These are phyloP conservation scores for Cytospora piceicola DNA, from an alignment of 2,329 filamentous ascomycete genomes.

Conservation along the genomic window DNA sequence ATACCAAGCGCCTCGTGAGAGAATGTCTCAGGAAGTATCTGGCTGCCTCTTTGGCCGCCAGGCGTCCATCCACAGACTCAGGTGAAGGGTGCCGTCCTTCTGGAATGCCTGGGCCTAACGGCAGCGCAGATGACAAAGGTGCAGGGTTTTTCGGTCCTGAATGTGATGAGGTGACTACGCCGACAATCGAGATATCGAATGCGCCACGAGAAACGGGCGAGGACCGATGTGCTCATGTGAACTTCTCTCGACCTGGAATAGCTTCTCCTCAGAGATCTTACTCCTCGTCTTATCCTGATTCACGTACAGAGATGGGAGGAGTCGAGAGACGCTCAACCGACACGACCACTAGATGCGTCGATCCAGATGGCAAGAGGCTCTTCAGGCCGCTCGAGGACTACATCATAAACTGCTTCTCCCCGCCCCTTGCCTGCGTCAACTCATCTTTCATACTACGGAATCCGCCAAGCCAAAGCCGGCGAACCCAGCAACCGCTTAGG, in stretches of 20 bases:
- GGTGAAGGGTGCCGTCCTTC: constrained; percentile 22
- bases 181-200: constrained; percentile 20
- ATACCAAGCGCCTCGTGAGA: constrained; percentile 57
- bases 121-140: constrained; percentile 1
- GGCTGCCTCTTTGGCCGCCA: constrained; percentile 34
- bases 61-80: constrained; percentile 20
- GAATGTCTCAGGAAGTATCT: constrained; percentile 47
- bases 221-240: constrained; percentile 38
- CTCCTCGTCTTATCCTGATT: constrained; percentile 52
- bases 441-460: constrained; percentile 64
- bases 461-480: constrained; percentile 33
- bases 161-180: constrained; percentile 12
- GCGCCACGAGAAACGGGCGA: constrained; percentile 3
- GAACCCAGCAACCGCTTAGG: constrained; percentile 37
- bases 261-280: constrained; percentile 42
- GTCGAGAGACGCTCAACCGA: constrained; percentile 29
- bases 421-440: constrained; percentile 71
- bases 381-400: constrained; percentile 82
- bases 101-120: constrained; percentile 10
- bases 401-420: constrained; percentile 68
- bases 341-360: constrained; percentile 29
- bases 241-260: constrained; percentile 13
- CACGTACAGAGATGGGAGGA: constrained; percentile 33
- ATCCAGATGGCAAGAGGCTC: constrained; percentile 57
- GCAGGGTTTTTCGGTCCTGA: constrained; percentile 4